phyloP scores from a whole-genome alignment of 495 filamentous ascomycete genomes.

The Ramalina intermedia region DNA sequence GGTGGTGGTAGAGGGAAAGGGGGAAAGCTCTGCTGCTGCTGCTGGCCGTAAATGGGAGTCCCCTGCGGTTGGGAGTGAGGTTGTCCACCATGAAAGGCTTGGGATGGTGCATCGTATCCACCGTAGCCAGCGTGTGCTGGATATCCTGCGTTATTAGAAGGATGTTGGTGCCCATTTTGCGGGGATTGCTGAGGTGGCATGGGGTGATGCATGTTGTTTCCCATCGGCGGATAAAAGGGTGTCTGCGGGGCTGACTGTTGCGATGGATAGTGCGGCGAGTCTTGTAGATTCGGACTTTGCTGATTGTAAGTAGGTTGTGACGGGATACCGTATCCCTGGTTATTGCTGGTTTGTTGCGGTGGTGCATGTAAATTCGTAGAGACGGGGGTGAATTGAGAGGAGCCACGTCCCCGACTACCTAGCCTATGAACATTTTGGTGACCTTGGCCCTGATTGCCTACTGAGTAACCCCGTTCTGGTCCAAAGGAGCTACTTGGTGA shows the following conservation, averaged over 20 bases:
- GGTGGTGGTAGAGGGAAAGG: conserved; percentile 21
- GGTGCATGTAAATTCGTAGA: conserved; percentile 7
- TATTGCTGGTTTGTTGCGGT: background rate
- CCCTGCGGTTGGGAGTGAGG: background rate
- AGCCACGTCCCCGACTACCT: conserved; percentile 34
- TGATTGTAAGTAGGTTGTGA: no score
- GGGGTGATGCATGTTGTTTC: conserved; percentile 9
- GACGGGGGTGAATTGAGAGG: conserved; percentile 18
- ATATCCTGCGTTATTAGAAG: conserved; percentile 12
- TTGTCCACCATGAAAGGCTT: conserved; percentile 5
- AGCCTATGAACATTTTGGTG: conserved; percentile 27
- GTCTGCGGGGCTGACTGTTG: background rate
- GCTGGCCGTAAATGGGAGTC: conserved; percentile 10
- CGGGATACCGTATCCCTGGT: background rate
- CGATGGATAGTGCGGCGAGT: conserved; percentile 6
- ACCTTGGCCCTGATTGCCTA: conserved; percentile 21
- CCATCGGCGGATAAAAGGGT: background rate
- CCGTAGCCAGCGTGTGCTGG: conserved; percentile 14
- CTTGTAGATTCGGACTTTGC: no score
- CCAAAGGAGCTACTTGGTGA: background rate
- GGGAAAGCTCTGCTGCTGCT: conserved; percentile 15
- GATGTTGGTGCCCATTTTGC: conserved; percentile 11
- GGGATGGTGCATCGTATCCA: no score
- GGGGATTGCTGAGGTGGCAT: conserved; percentile 13
- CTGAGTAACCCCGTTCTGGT: conserved; percentile 30